Percentiles rank a stretch among this genome's conserved stretches.
Conservation (phyloP, 768 basidiomycete species). For the Heimioporus sp. region DNA sequence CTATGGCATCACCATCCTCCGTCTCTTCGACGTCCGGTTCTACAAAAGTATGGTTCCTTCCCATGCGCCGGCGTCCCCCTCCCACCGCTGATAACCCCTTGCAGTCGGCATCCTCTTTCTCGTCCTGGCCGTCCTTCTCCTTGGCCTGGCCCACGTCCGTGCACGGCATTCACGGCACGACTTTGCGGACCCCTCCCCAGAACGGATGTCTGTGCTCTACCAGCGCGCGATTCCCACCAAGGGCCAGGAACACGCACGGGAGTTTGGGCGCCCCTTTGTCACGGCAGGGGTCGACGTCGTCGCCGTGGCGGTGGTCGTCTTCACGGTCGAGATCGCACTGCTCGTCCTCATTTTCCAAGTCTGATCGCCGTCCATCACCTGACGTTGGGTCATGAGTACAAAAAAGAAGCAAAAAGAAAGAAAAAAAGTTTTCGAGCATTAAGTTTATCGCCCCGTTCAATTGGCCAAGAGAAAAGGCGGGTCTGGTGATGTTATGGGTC, state of each 20-base stretch:
- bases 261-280: conserved; percentile 75
- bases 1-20: conserved; percentile 69
- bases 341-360: conserved; percentile 55
- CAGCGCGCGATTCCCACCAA: conserved; percentile 47
- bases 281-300: conserved; percentile 76
- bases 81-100: background rate
- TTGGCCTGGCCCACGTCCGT: conserved; percentile 56
- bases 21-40: conserved; percentile 77
- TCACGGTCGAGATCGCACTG: conserved; percentile 61
- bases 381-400: conserved; percentile 5
- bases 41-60: too few species aligned
- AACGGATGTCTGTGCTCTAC: conserved; percentile 27
- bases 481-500: background rate
- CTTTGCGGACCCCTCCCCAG: conserved; percentile 62
- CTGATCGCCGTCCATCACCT: conserved; percentile 20
- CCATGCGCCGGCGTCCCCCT: too few species aligned
- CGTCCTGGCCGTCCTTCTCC: conserved; percentile 58
- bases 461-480: conserved; percentile 8
- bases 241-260: conserved; percentile 57
- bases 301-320: conserved; percentile 57
- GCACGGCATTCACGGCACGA: conserved; percentile 69
- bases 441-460: background rate
- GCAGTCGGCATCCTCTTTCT: conserved; percentile 63
- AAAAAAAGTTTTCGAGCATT: background rate
- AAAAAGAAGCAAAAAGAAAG: too few species aligned